phyloP scores from a whole-genome alignment of 768 basidiomycete species.

The Strobilomyces echinocephalus region DNA sequence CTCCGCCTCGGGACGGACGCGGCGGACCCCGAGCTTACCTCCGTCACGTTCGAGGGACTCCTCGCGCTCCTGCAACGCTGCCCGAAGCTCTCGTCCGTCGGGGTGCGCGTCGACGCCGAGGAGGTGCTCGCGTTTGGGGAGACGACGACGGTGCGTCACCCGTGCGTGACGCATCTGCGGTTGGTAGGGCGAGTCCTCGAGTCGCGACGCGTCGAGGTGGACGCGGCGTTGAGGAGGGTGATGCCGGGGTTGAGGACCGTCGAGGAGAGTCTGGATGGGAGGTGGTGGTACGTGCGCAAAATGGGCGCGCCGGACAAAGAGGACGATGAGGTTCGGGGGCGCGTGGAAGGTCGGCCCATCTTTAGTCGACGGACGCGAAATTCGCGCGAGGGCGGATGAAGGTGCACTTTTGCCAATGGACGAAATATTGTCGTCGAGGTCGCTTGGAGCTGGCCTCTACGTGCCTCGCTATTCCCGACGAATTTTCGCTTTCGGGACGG shows the following conservation, averaged over 20 bases:
- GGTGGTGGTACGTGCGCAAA: slow-evolving; percentile 11
- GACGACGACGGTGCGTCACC: slow-evolving; percentile 14
- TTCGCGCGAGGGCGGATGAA: slow-evolving; percentile 6
- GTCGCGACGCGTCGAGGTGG: slow-evolving; percentile 13
- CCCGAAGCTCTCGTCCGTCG: slow-evolving; percentile 12
- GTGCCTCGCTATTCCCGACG: not conserved
- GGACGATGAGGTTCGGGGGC: not conserved
- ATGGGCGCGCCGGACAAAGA: not conserved
- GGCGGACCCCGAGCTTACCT: not conserved
- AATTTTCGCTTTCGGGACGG: not conserved
- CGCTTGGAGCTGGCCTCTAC: not conserved
- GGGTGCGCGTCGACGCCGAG: slow-evolving; percentile 12
- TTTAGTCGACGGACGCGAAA: slow-evolving; percentile 14
- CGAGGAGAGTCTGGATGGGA: slow-evolving; percentile 19
- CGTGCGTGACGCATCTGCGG: slow-evolving; percentile 9
- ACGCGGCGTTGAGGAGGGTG: slow-evolving; percentile 19
- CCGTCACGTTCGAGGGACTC: slow-evolving; percentile 19
- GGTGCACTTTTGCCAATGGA: not conserved
- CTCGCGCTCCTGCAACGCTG: slow-evolving; percentile 19
- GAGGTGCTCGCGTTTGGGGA: slow-evolving; percentile 9
- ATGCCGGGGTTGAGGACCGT: slow-evolving; percentile 19
- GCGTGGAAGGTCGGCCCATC: not conserved
- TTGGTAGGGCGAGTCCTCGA: slow-evolving; percentile 15
- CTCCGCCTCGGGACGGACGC: slow-evolving; percentile 8
- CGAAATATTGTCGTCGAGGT: too few relatives aligned